Evolutionary conservation across 1,139 yeast genomes (phyloP).

Genomic region (Taphrina populina): DNA sequence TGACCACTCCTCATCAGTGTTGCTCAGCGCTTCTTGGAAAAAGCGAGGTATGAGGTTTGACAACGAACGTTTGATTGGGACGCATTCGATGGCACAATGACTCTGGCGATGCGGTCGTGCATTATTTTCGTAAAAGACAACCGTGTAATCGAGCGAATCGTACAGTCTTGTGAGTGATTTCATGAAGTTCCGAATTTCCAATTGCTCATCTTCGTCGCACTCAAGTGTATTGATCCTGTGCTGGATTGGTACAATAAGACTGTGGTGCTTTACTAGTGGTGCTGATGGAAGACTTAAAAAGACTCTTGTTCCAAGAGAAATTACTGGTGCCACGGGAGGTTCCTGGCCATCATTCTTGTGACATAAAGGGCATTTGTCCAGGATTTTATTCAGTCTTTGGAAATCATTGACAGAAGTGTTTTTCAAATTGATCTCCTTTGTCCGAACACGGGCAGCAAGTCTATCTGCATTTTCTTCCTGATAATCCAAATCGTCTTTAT

Average conservation of each 20-base stretch:
- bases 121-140: conserved; percentile 53
- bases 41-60: conserved; percentile 47
- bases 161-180: conserved; percentile 49
- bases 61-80: conserved; percentile 48
- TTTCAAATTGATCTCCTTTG: conserved; percentile 42
- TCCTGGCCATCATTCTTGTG: conserved; percentile 42
- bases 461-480: conserved; percentile 50
- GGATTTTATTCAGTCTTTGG: conserved; percentile 42
- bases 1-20: conserved; percentile 49
- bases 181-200: conserved; percentile 52
- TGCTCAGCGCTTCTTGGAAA: conserved; percentile 50
- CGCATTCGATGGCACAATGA: conserved; percentile 51
- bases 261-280: conserved; percentile 47
- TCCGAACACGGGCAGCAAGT: conserved; percentile 44
- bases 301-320: conserved; percentile 44
- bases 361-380: conserved; percentile 50
- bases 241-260: conserved; percentile 50
- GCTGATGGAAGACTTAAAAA: conserved; percentile 45
- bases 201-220: conserved; percentile 51
- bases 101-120: conserved; percentile 42
- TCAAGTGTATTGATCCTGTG: conserved; percentile 49
- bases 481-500: conserved; percentile 46
- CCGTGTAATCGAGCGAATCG: conserved; percentile 46
- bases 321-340: conserved; percentile 42
- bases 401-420: conserved; percentile 43